Evolutionary conservation across 2,329 filamentous ascomycete species (phyloP).

Genomic region (Fusarium sp.): DNA sequence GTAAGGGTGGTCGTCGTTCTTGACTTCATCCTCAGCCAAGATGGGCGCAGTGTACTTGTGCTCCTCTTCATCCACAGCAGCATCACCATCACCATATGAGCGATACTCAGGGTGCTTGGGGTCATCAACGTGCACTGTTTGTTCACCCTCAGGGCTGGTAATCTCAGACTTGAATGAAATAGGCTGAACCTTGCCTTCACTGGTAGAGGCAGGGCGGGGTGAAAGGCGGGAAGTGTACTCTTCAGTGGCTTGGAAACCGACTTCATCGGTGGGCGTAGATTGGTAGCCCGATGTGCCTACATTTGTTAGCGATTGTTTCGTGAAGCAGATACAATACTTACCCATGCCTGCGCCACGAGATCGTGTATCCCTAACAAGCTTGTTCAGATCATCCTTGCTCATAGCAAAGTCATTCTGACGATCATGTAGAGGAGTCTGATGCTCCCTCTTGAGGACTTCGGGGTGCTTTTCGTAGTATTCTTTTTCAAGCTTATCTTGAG

Average conservation of each 20-base stretch:
- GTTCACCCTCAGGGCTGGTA: constrained; percentile 61
- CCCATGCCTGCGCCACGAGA: constrained; percentile 64
- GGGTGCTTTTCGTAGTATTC: constrained; percentile 95
- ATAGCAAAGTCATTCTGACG: constrained; percentile 80
- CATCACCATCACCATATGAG: constrained; percentile 55
- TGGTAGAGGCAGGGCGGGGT: constrained; percentile 65
- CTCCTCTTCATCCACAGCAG: constrained; percentile 68
- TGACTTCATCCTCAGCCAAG: constrained; percentile 87
- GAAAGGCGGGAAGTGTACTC: constrained; percentile 83
- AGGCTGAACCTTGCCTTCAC: constrained; percentile 28
- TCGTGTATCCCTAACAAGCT: constrained; percentile 81
- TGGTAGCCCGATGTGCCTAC: constrained; percentile 74
- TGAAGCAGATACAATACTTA: constrained; percentile 52
- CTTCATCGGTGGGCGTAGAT: constrained; percentile 88
- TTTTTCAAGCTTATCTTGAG: constrained; percentile 86
- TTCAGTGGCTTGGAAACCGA: constrained; percentile 88
- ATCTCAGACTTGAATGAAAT: constrained; percentile 50
- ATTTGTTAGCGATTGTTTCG: constrained; percentile 32
- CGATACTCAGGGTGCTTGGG: constrained; percentile 55
- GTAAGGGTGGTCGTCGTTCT: constrained; percentile 76
- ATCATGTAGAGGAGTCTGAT: constrained; percentile 67
- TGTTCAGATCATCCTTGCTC: constrained; percentile 91
- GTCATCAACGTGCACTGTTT: constrained; percentile 81
- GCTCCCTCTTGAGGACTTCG: constrained; percentile 81
- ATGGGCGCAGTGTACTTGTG: constrained; percentile 80